Percentiles rank a stretch among this genome's conserved stretches.
phyloP scores from a whole-genome alignment of 805 yeast genomes.

The Saturnispora quitensis region DNA sequence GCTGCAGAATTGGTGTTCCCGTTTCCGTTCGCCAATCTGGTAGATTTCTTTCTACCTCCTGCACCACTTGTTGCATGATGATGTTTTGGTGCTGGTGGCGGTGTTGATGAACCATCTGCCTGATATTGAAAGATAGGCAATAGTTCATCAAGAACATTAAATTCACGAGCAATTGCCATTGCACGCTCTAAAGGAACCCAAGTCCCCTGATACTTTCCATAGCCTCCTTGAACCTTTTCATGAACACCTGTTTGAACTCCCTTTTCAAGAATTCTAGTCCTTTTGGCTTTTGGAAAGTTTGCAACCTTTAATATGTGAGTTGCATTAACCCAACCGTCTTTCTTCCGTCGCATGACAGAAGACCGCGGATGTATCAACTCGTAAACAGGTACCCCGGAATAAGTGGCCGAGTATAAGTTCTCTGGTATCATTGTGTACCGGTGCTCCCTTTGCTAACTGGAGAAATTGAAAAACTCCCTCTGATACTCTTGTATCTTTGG shows the following conservation, averaged over 20 bases:
- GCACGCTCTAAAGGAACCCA: constrained; percentile 91
- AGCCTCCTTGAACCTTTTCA: constrained; percentile 95
- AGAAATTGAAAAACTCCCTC: not conserved
- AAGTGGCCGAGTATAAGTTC: constrained; percentile 59
- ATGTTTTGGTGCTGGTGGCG: constrained; percentile 57
- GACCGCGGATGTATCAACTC: constrained; percentile 59
- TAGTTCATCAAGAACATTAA: constrained; percentile 53
- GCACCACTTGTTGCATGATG: constrained; percentile 51
- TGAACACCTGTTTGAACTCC: constrained; percentile 88
- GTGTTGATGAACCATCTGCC: constrained; percentile 40
- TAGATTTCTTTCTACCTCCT: constrained; percentile 20
- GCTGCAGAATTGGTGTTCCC: not conserved
- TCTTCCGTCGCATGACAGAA: constrained; percentile 69
- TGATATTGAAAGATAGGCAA: constrained; percentile 55
- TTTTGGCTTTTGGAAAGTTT: constrained; percentile 85
- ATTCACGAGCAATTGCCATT: constrained; percentile 52
- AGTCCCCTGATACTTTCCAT: constrained; percentile 94
- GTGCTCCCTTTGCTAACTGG: not conserved
- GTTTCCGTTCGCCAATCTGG: not conserved
- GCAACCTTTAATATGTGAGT: constrained; percentile 93
- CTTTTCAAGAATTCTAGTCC: constrained; percentile 84
- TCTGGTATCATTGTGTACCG: constrained; percentile 17
- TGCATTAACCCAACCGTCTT: constrained; percentile 85
- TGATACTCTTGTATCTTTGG: not conserved
- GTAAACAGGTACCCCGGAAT: constrained; percentile 78